phyloP scores from a whole-genome alignment of 352 stramenopile genomes.

The Pythium oligandrum region DNA sequence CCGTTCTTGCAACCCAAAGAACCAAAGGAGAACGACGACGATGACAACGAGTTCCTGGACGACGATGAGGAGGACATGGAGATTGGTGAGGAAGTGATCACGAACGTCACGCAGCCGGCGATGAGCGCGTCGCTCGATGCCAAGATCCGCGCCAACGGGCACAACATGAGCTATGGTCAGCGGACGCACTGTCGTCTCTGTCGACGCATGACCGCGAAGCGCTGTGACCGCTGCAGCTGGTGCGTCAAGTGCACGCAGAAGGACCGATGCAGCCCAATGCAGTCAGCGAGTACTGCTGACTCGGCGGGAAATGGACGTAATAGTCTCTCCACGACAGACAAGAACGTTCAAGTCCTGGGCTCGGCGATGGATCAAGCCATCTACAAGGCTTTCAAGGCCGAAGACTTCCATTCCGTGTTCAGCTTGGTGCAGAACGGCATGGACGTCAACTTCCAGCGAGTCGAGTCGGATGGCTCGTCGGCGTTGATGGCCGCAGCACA shows the following conservation, averaged over 20 bases:
- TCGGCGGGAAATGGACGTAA: neutral
- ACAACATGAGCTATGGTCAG: constrained; percentile 70
- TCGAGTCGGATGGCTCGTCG: constrained; percentile 70
- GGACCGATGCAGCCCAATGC: constrained; percentile 35
- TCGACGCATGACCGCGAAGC: constrained; percentile 73
- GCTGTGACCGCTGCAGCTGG: constrained; percentile 52
- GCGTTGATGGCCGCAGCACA: constrained; percentile 77
- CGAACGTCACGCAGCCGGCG: constrained; percentile 65
- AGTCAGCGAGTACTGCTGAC: constrained; percentile 1
- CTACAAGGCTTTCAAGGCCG: constrained; percentile 68
- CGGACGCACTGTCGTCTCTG: constrained; percentile 61
- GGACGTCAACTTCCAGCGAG: constrained; percentile 83
- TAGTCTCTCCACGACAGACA: constrained; percentile 59
- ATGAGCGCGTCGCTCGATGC: constrained; percentile 63
- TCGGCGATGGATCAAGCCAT: constrained; percentile 82
- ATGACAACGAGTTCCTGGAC: constrained; percentile 55
- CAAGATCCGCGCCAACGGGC: constrained; percentile 67
- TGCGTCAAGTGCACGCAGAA: constrained; percentile 78
- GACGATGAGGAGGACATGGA: constrained; percentile 64
- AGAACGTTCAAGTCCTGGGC: constrained; percentile 72
- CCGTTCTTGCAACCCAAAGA: constrained; percentile 56
- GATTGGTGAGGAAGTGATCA: constrained; percentile 61
- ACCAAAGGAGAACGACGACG: constrained; percentile 36
- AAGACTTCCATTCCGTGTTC: constrained; percentile 81
- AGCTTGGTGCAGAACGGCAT: constrained; percentile 78